These are phyloP conservation scores for Penicillium sp. DNA, from an alignment of 2,329 filamentous ascomycete genomes.

Conservation along the genomic window DNA sequence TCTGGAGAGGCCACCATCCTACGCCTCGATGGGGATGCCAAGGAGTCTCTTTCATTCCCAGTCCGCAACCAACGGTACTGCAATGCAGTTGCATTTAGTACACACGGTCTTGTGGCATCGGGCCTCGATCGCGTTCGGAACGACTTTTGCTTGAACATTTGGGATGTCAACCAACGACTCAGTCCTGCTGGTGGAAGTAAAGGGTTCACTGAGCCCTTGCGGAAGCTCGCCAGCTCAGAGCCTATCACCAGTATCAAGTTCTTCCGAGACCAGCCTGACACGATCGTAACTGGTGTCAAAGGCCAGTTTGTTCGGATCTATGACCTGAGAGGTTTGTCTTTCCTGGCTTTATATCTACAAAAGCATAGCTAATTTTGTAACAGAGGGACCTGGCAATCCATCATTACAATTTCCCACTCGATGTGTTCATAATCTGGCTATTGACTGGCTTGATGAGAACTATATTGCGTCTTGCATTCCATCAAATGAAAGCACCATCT, in stretches of 20 bases:
- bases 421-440: slow-evolving; percentile 63
- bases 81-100: slow-evolving; percentile 63
- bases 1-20: slow-evolving; percentile 62
- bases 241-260: slow-evolving; percentile 66
- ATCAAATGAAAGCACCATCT: slow-evolving; percentile 57
- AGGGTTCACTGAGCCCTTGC: slow-evolving; percentile 51
- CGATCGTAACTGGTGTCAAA: slow-evolving; percentile 61
- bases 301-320: slow-evolving; percentile 62
- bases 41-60: slow-evolving; percentile 52
- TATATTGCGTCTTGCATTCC: slow-evolving; percentile 61
- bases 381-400: slow-evolving; percentile 41
- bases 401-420: slow-evolving; percentile 55
- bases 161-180: slow-evolving; percentile 57
- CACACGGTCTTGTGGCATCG: slow-evolving; percentile 57
- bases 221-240: slow-evolving; percentile 61
- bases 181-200: slow-evolving; percentile 34
- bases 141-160: slow-evolving; percentile 65
- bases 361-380: slow-evolving; percentile 1
- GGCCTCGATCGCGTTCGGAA: slow-evolving; percentile 64
- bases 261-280: slow-evolving; percentile 59
- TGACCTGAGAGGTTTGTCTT: slow-evolving; percentile 57
- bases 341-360: background rate
- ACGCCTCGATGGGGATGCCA: slow-evolving; percentile 53
- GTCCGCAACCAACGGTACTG: slow-evolving; percentile 64
- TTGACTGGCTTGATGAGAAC: slow-evolving; percentile 64